Base-by-base conservation (phyloP, 148 eudicot species). In the Chenopodium quinoa region DNA sequence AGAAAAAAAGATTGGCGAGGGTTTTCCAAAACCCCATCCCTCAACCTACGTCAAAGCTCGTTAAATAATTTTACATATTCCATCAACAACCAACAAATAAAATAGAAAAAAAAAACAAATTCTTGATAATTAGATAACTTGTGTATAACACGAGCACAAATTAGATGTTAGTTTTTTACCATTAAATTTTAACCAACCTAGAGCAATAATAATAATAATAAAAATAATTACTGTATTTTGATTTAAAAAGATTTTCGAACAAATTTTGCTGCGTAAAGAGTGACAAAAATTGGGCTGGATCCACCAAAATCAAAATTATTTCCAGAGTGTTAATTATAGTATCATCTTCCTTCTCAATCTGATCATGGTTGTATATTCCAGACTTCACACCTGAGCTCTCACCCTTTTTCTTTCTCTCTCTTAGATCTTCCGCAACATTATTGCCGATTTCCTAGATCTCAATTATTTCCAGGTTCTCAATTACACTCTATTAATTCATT, bases 311-410 rank as follows among this genome's bases (percentile, higher is more conserved):
- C 19, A 29, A 2, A 10, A 56, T 19, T 16, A 4, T 75, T 25
- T 40, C 17, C 44, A 14, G 7, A 27, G 2, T 11, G 47, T 62
- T 63, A 29, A 50, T 10, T 50, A 50, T 13, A 50, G 54, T 50
- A 12, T 50, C 54, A 50, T 50, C 54, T 50, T 50, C 67, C 50
- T 77, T 77, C 79, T 64, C 71, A 40, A 71, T 44, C 75, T 32
- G 40, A 71, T 71, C 75, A 37, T 66, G 14, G 14, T 13, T 65
- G 74, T 52, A 40, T 40, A 5, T 40, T 40, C 44, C 44, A 40
- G 23, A 17, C 25, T 52, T 60, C 78, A 60, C 65, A 76, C 27
- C 48, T 34, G 46, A 56, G 25, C 71, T 47, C 60, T 17, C 58
- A 23, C 71, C 50, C 9, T 66, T 31, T 6, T 34, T 44, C 47